Percentiles rank a stretch among this genome's conserved stretches.
Evolutionary conservation across 805 yeast genomes (phyloP).

Genomic region (Candida khao-thaluensis): DNA sequence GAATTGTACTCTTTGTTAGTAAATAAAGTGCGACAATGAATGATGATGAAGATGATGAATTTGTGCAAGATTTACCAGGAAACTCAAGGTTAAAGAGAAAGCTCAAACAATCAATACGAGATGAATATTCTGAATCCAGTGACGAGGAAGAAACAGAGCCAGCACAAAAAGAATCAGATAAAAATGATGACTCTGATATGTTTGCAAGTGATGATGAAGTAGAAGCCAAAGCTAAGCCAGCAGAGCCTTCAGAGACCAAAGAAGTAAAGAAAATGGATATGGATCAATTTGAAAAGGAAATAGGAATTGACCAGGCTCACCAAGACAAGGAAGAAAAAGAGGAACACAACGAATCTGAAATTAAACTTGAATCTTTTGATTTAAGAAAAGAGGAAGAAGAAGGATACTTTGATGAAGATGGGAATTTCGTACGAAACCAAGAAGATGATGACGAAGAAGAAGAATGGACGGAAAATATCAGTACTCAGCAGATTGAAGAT

Average conservation of each 20-base stretch:
- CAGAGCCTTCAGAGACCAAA: constrained; percentile 5
- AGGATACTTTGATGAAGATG: constrained; percentile 61
- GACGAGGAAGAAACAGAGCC: constrained; percentile 15
- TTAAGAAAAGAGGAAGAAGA: constrained; percentile 54
- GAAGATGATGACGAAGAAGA: constrained; percentile 28
- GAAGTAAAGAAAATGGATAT: constrained; percentile 17
- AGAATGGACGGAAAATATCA: constrained; percentile 17
- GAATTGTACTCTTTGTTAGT: no score
- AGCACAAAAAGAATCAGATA: constrained; percentile 1
- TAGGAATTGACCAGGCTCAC: constrained; percentile 16
- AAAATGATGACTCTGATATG: constrained; percentile 45
- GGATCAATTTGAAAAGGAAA: constrained; percentile 27
- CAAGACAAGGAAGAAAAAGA: constrained; percentile 11
- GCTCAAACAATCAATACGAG: constrained; percentile 12
- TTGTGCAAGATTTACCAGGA: constrained; percentile 14
- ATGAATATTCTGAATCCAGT: constrained; percentile 12
- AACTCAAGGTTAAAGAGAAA: constrained; percentile 14
- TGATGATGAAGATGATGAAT: constrained; percentile 14
- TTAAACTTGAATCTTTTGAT: constrained; percentile 63
- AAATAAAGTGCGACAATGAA: not conserved
- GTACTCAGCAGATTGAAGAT: constrained; percentile 24
- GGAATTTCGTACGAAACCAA: constrained; percentile 51
- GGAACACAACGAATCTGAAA: constrained; percentile 15
- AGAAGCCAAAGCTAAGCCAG: no score
- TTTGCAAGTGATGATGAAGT: constrained; percentile 33